Evolutionary conservation across 257 asterid genomes (phyloP), one percentile per base, ranked within the genome.

Genomic region (Buddleja alternifolia): DNA sequence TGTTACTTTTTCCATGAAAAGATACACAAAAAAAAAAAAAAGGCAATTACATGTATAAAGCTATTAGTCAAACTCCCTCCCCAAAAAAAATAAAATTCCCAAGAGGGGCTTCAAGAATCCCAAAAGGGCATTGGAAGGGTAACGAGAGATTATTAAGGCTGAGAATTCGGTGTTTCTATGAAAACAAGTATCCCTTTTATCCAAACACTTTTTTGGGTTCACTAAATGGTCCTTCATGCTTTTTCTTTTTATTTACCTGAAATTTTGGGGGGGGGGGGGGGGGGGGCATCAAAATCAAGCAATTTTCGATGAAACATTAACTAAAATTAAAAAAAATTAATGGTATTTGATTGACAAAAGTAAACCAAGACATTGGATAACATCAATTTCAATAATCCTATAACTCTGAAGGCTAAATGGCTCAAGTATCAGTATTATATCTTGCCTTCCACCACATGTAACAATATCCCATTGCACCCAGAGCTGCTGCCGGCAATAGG

Each of bases 401-500:
- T 52, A 55, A 71, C 24, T 47, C 51, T 59, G 55, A 48, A 48
- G 59, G 50, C 51, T 11, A 60, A 39, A 62, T 69, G 60, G 70
- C 20, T 51, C 66, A 54, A 54, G 46, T 58, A 48, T 17, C 51
- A 45, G 34, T 60, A 59, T 20, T 55, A 69, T 69, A 46, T 60
- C 88, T 83, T 77, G 58, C 96, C 96, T 89, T 86, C 96, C 96
- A 89, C 90, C 88, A 77, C 96, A 89, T 86, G 84, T 86, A 89
- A 67, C 94, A 89, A 74, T 82, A 84, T 60, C 96, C 96, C 90
- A 80, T 66, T 16, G 94, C 92, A 70, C 96, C 94, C 60, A 86
- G 62, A 69, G 96, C 96, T 45, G 96, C 94, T 66, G 90, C 84
- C 45, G 96, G 96, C 79, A 89, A 78, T 69, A 89, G 71, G 76